phyloP scores from a whole-genome alignment of 768 basidiomycete genomes.

The Scleroderma citrinum region DNA sequence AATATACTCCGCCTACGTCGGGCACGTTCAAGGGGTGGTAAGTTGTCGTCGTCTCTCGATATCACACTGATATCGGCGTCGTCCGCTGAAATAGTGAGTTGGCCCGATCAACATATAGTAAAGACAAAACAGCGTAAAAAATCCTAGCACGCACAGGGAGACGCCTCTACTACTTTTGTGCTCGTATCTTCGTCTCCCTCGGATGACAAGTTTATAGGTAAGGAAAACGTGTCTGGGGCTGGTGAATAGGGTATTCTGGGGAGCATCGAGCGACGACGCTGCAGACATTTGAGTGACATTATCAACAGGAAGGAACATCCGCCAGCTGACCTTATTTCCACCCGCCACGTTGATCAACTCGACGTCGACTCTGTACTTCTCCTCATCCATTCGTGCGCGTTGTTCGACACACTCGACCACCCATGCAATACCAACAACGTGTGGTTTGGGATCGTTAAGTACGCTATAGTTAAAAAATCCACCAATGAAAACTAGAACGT shows the following conservation, averaged over 20 bases:
- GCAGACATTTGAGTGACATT: background rate
- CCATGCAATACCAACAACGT: slow-evolving; percentile 83
- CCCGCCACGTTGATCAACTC: slow-evolving; percentile 53
- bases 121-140: background rate
- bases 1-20: slow-evolving; percentile 42
- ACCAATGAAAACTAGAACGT: background rate
- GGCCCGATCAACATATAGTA: slow-evolving; percentile 9
- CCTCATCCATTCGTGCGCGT: slow-evolving; percentile 56
- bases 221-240: slow-evolving; percentile 1
- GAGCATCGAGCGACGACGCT: slow-evolving; percentile 73
- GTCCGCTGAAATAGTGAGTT: slow-evolving; percentile 11
- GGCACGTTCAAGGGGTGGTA: slow-evolving; percentile 68
- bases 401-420: slow-evolving; percentile 83
- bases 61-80: slow-evolving; percentile 21
- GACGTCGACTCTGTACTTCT: slow-evolving; percentile 58
- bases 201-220: slow-evolving; percentile 15
- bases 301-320: slow-evolving; percentile 1
- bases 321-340: slow-evolving; percentile 48
- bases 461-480: slow-evolving; percentile 32
- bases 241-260: slow-evolving; percentile 43
- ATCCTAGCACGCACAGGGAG: slow-evolving; percentile 15
- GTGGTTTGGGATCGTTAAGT: slow-evolving; percentile 62
- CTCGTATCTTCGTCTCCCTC: slow-evolving; percentile 29
- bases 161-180: slow-evolving; percentile 23
- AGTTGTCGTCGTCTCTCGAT: slow-evolving; percentile 44